Conservation (phyloP, 78 protist genomes). For the Dictyostelium capitatum region DNA sequence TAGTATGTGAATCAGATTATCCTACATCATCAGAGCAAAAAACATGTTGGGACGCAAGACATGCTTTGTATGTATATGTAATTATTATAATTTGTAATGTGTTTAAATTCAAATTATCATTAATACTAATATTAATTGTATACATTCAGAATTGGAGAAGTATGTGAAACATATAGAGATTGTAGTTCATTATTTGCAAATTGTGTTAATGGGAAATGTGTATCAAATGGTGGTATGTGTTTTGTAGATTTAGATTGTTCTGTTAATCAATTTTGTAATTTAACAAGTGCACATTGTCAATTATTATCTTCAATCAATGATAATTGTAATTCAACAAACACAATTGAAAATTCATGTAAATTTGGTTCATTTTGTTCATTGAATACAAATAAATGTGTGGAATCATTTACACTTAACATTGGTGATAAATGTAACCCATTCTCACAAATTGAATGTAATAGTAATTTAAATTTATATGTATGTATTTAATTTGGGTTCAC, state of each 20-base stretch:
- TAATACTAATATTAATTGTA: too few species aligned
- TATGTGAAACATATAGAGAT: background rate
- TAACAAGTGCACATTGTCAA: background rate
- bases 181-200: conserved; percentile 14
- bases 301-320: background rate
- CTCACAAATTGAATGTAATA: background rate
- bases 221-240: background rate
- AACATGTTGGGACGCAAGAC: background rate
- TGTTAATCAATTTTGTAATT: background rate
- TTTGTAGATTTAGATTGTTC: background rate
- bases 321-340: background rate
- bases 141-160: background rate
- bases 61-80: background rate
- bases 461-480: background rate
- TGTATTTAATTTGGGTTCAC: background rate
- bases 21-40: background rate
- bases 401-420: background rate
- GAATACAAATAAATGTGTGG: background rate
- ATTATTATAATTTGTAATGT: too few species aligned
- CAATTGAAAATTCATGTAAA: background rate
- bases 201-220: background rate
- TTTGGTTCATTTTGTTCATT: conserved; percentile 3
- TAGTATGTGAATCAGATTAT: background rate
- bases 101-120: too few species aligned
- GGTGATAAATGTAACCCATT: background rate